Evolutionary conservation across 2,329 filamentous ascomycete species (phyloP), one percentile per base, ranked within the genome.

Genomic region (Microascus cirrosus): DNA sequence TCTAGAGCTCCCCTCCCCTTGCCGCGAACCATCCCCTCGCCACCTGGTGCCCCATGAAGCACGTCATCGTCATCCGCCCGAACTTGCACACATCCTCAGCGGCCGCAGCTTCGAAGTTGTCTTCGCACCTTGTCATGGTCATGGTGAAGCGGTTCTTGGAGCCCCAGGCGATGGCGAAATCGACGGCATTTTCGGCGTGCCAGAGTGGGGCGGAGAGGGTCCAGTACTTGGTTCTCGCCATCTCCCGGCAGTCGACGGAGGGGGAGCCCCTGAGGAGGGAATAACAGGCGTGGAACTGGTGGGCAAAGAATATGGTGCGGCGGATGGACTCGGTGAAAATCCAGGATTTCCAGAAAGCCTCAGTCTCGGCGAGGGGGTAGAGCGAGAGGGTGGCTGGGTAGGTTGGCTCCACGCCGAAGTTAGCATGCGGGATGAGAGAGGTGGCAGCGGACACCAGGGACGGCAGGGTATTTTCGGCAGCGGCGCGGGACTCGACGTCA

Each of bases 261-360:
- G 68, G 69, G 1, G 66, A 59, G n/a, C 75, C 60, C 18, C 72
- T 61, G 1, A 69, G 66, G 59, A 74, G 72, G 13, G 66, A 60
- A 53, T 73, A 69, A 20, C 72, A 56, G 56, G 81, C 71, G 51
- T 77, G 79, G 60, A 77, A 76, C 0, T 73, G 65, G 13, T 78
- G 68, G 1, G 83, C 66, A 0, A 78, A 68, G n/a, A 57, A 28
- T 24, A 18, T n/a, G 0, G 80, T 83, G 18, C 80, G 75, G 2
- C 79, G 73, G 1, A 74, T 69, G 0, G 79, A 81, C 63, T 84
- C 80, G 12, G 79, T 72, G 22, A 81, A 69, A 2, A 80, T 67
- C 77, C 77, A 84, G 1, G 71, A 68, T 8, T 67, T 65, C 80
- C 80, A 84, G 52, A 77, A 77, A 0, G 69, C 61, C 20, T 69